These are phyloP conservation scores for Fusarium sp. DNA, from an alignment of 2,329 filamentous ascomycete species.

Conservation along the genomic window DNA sequence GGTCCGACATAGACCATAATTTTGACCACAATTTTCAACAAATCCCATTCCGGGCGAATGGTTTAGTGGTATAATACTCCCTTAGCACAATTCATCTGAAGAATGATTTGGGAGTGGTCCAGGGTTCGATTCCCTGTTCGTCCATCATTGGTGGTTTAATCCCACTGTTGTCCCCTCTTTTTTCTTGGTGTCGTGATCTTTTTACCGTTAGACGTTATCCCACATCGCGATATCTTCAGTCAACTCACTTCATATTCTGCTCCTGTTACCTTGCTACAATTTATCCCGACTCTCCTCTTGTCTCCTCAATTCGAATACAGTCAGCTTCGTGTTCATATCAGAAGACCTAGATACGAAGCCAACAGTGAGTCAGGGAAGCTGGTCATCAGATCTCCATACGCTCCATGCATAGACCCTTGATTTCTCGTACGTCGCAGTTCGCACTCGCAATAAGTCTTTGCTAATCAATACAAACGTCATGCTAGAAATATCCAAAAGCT, in stretches of 20 bases:
- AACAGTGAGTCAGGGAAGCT: background rate
- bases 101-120: conserved; percentile 30
- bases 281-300: background rate
- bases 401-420: background rate
- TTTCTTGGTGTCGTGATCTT: background rate
- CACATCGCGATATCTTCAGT: no score
- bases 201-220: background rate
- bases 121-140: conserved; percentile 43
- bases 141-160: conserved; percentile 25
- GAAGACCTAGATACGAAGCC: background rate
- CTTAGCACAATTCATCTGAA: conserved; percentile 14
- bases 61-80: conserved; percentile 35
- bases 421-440: no score
- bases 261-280: background rate
- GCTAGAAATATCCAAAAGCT: background rate
- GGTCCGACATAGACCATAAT: no score
- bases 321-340: background rate
- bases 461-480: background rate
- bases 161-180: conserved; percentile 19
- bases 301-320: background rate
- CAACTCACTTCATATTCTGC: no score
- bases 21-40: background rate
- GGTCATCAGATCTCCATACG: background rate
- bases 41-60: conserved; percentile 13
- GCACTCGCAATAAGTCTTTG: background rate